Evolutionary conservation across 169 alveolate species (phyloP), one percentile per base, ranked within the genome.

Genomic region (Plasmodium gaboni): DNA sequence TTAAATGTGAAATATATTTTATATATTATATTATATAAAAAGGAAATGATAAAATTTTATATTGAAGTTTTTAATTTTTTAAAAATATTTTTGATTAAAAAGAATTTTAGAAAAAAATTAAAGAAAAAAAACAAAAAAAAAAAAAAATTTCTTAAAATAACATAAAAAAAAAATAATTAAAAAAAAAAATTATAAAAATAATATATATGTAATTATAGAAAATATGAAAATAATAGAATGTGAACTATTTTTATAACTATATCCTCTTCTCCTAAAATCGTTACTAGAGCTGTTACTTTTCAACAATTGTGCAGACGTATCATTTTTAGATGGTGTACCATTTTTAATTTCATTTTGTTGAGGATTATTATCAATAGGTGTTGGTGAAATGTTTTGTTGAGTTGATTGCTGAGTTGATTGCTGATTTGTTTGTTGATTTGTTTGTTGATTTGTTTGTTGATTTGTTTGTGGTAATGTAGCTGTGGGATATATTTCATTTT

Each of bases 401-500:
- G 17, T 63, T 53, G 26, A 22, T 59, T 64, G 73, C 44, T n/a
- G 24, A 32, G 0, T 32, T 9, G 26, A 4, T 32, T 60, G 64
- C 10, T 51, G 63, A 15, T 8, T 51, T 26, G 28, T 74, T 42
- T 44, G 73, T 61, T n/a, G 24, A 32, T 0, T 32, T 9, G 26
- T n/a, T 32, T 60, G 64, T 19, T 51, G 63, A 15, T 8, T 51
- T 26, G 28, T 74, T 42, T 44, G 50, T 13, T 22, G n/a, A 7
- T 28, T 74, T 32, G 42, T 32, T 51, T 60, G 73, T 61, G 17
- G 24, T 48, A 22, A 61, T 38, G 63, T 13, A 19, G 2, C 64
- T 42, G 64, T 15, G 32, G 46, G 32, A 15, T 67, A 68, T n/a
- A 83, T 22, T 71, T 61, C 78, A 28, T 83, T 83, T 69, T 83